Base-by-base conservation (phyloP, 2,329 filamentous ascomycete genomes). In the Paecilomyces fulvus region DNA sequence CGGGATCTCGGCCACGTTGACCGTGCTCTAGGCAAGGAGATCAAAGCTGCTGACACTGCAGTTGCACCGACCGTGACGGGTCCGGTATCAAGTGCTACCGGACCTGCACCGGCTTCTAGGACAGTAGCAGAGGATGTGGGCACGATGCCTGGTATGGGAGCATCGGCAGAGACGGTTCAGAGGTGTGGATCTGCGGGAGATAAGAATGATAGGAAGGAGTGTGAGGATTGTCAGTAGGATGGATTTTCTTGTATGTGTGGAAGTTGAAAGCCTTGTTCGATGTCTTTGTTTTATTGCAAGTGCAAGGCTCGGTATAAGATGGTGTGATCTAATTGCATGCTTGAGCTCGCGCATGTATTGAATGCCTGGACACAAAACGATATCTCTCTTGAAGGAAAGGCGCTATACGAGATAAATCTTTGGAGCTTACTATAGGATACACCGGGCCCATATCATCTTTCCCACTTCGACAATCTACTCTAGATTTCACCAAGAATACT, bases 1-100 rank as follows among this genome's bases (percentile, higher is more conserved):
- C 80, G 88, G 59, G 82, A 92, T 67, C 75, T 96, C 54, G 92
- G 92, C 0, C 92, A 97, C 74, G 86, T 90, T 23, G 88, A 92
- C 70, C 78, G 83, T 55, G 74, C 74, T 31, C 49, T 60, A 20
- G 54, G 53, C 6, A 58, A 57, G 30, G 58, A 48, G 23, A 49
- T 31, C 30, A 54, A 56, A 49, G 46, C 23, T 1, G 17, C 12
- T 28, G 37, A 49, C 3, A 17, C 52, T 3, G 37, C 20, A 14
- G 25, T 30, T 7, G 48, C 20, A 23, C 49, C 33, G 48, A 23
- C 30, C 23, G 48, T 37, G 21, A 10, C 50, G 51, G 31, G 14
- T 21, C 31, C 23, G 3, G 20, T 52, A 14, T 33, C 30, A 17
- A 52, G 25, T 30, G 14, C 10, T n/a, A 23, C 55, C 54, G 43